Percentiles rank a stretch among this genome's conserved stretches.
Evolutionary conservation across 2,329 filamentous ascomycete genomes (phyloP).

Genomic region (Sporothrix pallida): DNA sequence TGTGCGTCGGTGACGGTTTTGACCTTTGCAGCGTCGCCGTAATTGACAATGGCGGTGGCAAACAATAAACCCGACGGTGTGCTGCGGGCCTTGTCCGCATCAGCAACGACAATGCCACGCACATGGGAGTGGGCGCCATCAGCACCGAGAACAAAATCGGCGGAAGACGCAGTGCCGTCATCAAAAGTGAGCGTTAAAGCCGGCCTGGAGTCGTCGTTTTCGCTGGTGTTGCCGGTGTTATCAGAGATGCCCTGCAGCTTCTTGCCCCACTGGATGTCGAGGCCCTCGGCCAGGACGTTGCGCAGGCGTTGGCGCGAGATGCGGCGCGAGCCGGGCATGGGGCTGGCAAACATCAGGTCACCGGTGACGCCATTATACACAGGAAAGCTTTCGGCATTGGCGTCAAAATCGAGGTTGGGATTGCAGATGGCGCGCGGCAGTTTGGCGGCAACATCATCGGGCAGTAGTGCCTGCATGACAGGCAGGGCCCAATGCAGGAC

Average conservation of each 20-base stretch:
- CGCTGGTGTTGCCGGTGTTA: neutral
- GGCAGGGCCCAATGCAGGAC: conserved; percentile 50
- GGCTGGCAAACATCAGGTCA: conserved; percentile 46
- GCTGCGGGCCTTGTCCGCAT: conserved; percentile 39
- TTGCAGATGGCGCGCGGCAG: conserved; percentile 46
- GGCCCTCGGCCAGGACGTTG: conserved; percentile 42
- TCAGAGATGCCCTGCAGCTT: conserved; percentile 33
- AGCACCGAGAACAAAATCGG: conserved; percentile 44
- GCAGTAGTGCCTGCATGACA: conserved; percentile 45
- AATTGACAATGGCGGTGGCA: conserved; percentile 41
- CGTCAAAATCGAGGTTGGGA: conserved; percentile 44
- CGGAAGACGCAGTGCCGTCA: conserved; percentile 39
- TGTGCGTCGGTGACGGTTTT: conserved; percentile 42
- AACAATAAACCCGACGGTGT: conserved; percentile 44
- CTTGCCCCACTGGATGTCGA: conserved; percentile 46
- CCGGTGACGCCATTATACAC: conserved; percentile 47
- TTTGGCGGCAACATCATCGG: conserved; percentile 42
- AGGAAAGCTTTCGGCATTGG: conserved; percentile 43
- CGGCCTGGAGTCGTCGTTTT: conserved; percentile 3
- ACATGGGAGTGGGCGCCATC: conserved; percentile 45
- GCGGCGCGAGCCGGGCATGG: conserved; percentile 45
- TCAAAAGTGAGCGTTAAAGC: conserved; percentile 41
- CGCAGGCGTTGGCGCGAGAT: conserved; percentile 46
- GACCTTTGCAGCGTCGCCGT: conserved; percentile 42
- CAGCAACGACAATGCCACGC: conserved; percentile 43